Conservation (phyloP, 164 flowering plant genomes). For the Nymphaea thermarum region DNA sequence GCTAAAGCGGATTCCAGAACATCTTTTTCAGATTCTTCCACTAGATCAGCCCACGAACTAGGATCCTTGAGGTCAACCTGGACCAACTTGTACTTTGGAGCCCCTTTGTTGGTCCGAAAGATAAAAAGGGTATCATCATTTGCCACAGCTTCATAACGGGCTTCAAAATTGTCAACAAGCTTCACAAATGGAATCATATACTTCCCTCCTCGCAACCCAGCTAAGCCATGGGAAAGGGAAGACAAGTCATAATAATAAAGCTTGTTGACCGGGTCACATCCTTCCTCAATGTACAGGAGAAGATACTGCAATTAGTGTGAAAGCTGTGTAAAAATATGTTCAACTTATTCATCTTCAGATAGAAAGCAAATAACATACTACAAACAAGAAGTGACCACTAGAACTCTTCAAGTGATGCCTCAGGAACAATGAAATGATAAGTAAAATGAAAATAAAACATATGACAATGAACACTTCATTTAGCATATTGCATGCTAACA, state of each 20-base stretch:
- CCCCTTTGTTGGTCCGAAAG: slow-evolving; percentile 77
- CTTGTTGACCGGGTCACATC: slow-evolving; percentile 84
- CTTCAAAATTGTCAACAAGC: slow-evolving; percentile 82
- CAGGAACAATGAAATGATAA: too few species aligned
- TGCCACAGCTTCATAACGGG: slow-evolving; percentile 52
- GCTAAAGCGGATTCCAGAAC: slow-evolving; percentile 75
- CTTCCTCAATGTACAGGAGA: slow-evolving; percentile 45
- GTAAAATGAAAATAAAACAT: too few species aligned
- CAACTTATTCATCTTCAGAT: not conserved
- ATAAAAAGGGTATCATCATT: slow-evolving; percentile 88
- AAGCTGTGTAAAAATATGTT: not conserved
- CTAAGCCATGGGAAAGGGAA: slow-evolving; percentile 61
- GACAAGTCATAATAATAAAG: slow-evolving; percentile 80
- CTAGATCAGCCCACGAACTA: slow-evolving; percentile 55
- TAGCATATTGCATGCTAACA: too few species aligned
- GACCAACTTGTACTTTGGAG: slow-evolving; percentile 81
- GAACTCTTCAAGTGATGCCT: too few species aligned
- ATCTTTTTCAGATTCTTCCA: slow-evolving; percentile 64
- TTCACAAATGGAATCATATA: slow-evolving; percentile 72
- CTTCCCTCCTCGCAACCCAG: slow-evolving; percentile 33
- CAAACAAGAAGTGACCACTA: too few species aligned
- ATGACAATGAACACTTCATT: too few species aligned
- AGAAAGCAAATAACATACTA: too few species aligned
- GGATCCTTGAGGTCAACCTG: slow-evolving; percentile 83
- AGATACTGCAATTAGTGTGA: slow-evolving; percentile 47